Percentiles rank a stretch among this genome's conserved stretches.
These are phyloP conservation scores for Arabidopsis lyrata DNA, from an alignment of 441 rosid genomes.

Conservation along the genomic window DNA sequence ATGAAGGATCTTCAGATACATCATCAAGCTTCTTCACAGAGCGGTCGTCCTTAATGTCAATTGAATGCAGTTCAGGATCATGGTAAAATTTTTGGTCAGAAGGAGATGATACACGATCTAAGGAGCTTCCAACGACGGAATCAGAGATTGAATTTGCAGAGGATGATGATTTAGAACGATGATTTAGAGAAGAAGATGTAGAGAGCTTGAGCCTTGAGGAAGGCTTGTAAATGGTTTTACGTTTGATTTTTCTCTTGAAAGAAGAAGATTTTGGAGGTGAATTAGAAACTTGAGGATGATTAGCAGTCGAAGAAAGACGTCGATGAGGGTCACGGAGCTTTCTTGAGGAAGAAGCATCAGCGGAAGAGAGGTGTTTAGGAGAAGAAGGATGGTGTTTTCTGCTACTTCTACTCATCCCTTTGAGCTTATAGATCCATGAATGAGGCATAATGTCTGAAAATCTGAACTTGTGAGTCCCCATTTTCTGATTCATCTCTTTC, in stretches of 20 bases:
- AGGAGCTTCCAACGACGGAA: slow-evolving; percentile 46
- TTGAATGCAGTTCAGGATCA: slow-evolving; percentile 43
- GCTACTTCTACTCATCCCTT: slow-evolving; percentile 56
- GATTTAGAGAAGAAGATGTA: slow-evolving; percentile 35
- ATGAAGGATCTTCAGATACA: slow-evolving; percentile 47
- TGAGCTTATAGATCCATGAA: slow-evolving; percentile 76
- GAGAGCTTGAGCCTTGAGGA: slow-evolving; percentile 53
- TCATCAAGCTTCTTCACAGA: slow-evolving; percentile 31
- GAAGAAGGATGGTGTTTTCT: slow-evolving; percentile 44
- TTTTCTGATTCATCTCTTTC: slow-evolving; percentile 48
- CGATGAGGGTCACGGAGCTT: slow-evolving; percentile 25
- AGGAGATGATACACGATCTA: slow-evolving; percentile 47
- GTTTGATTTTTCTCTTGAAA: slow-evolving; percentile 49
- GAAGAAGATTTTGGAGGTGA: slow-evolving; percentile 52
- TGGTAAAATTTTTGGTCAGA: slow-evolving; percentile 17
- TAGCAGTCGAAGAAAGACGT: slow-evolving; percentile 39
- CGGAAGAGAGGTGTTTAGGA: slow-evolving; percentile 49
- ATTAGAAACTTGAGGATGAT: slow-evolving; percentile 49
- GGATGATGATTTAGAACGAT: slow-evolving; percentile 34
- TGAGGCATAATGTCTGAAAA: slow-evolving; percentile 72
- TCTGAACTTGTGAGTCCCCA: slow-evolving; percentile 67
- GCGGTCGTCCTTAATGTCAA: slow-evolving; percentile 47
- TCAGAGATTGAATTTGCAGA: slow-evolving; percentile 26
- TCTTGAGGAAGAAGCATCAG: slow-evolving; percentile 50
- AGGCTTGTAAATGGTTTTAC: slow-evolving; percentile 72